phyloP scores from a whole-genome alignment of 2,329 filamentous ascomycete genomes.

The Fusarium pseudonygamai region DNA sequence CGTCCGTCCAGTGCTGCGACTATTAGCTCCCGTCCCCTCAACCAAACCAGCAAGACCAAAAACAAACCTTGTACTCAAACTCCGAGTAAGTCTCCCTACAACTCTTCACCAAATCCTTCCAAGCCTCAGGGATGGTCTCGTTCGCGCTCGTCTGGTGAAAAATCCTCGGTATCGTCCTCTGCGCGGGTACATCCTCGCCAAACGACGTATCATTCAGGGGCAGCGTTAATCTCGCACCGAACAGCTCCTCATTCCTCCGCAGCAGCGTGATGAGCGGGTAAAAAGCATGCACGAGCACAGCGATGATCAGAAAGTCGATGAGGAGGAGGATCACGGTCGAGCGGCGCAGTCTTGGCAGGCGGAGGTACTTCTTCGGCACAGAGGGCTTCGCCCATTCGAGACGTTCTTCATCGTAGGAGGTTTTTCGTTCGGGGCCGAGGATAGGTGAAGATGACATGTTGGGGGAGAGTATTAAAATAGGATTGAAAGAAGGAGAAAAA shows the following conservation, averaged over 20 bases:
- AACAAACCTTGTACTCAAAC: constrained; percentile 75
- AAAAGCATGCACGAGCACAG: constrained; percentile 72
- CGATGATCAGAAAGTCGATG: constrained; percentile 70
- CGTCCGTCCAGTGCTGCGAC: constrained; percentile 75
- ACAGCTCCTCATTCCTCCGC: constrained; percentile 53
- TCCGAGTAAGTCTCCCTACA: constrained; percentile 74
- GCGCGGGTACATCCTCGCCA: constrained; percentile 59
- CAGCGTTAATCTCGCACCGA: constrained; percentile 40
- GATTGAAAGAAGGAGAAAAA: background rate
- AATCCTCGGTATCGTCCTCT: constrained; percentile 77
- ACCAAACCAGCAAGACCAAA: background rate
- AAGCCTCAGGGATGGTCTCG: constrained; percentile 72
- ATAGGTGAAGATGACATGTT: constrained; percentile 24
- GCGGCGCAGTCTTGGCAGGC: constrained; percentile 33
- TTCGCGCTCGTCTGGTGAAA: constrained; percentile 81
- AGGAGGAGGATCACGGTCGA: constrained; percentile 66
- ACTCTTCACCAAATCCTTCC: constrained; percentile 71
- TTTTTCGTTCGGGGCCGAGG: constrained; percentile 17
- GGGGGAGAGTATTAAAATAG: background rate
- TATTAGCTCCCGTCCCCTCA: background rate
- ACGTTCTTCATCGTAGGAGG: constrained; percentile 41
- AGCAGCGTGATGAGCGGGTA: constrained; percentile 77
- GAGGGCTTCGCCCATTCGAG: constrained; percentile 35
- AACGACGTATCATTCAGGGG: constrained; percentile 72
- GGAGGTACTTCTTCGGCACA: constrained; percentile 38